Percentiles rank a stretch among this genome's conserved stretches.
Conservation (phyloP, 805 yeast species). For the Starmera caribaea region DNA sequence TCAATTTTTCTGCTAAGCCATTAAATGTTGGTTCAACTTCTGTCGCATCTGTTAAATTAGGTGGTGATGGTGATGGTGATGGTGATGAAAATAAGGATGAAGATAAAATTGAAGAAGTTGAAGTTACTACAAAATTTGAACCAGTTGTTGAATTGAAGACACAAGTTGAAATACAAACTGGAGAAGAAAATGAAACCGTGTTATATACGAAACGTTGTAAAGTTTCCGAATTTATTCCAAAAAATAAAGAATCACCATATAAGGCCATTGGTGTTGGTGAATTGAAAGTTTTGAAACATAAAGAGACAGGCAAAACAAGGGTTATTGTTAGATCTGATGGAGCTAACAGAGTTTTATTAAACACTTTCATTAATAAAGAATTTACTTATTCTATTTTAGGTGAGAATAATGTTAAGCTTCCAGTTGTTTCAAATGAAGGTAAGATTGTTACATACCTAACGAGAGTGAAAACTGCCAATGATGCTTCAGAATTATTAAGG, state of each 20-base stretch:
- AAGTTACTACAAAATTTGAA: slow-evolving; percentile 37
- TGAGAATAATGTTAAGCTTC: slow-evolving; percentile 57
- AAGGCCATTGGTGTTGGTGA: slow-evolving; percentile 73
- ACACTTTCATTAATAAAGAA: slow-evolving; percentile 48
- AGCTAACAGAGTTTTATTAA: slow-evolving; percentile 67
- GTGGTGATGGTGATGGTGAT: slow-evolving; percentile 14
- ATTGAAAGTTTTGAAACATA: slow-evolving; percentile 58
- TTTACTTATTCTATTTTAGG: slow-evolving; percentile 54
- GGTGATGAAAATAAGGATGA: slow-evolving; percentile 18
- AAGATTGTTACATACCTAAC: slow-evolving; percentile 58
- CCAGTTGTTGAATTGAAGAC: slow-evolving; percentile 35
- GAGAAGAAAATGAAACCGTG: slow-evolving; percentile 75
- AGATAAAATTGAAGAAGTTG: slow-evolving; percentile 32
- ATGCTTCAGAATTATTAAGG: slow-evolving; percentile 44
- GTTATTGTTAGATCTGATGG: slow-evolving; percentile 84
- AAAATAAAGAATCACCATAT: slow-evolving; percentile 41
- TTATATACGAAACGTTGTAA: slow-evolving; percentile 63
- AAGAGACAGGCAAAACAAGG: slow-evolving; percentile 51
- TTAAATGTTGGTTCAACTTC: slow-evolving; percentile 2
- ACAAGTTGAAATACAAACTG: slow-evolving; percentile 53
- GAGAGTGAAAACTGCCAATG: slow-evolving; percentile 68
- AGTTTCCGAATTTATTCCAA: slow-evolving; percentile 48
- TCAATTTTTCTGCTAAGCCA: slow-evolving; percentile 12
- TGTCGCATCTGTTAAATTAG: slow-evolving; percentile 9
- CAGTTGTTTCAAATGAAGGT: slow-evolving; percentile 48